phyloP scores from a whole-genome alignment of 495 filamentous ascomycete species.

The Letharia lupina region DNA sequence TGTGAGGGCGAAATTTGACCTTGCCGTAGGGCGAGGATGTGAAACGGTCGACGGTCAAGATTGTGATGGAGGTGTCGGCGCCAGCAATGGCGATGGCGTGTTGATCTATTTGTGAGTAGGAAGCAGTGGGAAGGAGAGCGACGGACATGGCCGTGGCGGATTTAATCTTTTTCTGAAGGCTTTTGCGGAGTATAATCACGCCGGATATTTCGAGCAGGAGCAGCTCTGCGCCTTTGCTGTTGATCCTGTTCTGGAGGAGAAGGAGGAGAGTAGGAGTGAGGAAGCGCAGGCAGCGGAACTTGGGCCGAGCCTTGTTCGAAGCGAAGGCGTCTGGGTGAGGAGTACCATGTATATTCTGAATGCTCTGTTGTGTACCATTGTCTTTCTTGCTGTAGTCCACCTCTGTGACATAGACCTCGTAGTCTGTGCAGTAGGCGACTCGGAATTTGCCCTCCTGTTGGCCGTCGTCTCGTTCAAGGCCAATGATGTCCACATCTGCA shows the following conservation, averaged over 20 bases:
- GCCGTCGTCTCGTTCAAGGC: slow-evolving; percentile 34
- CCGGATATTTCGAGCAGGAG: slow-evolving; percentile 50
- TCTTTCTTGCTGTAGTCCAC: slow-evolving; percentile 32
- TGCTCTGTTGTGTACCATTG: slow-evolving; percentile 38
- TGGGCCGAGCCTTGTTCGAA: slow-evolving; percentile 36
- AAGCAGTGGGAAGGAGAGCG: slow-evolving; percentile 49
- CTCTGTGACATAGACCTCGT: slow-evolving; percentile 53
- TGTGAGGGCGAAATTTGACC: slow-evolving; percentile 50
- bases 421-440: slow-evolving; percentile 71
- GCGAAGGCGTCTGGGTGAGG: slow-evolving; percentile 43
- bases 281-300: slow-evolving; percentile 65
- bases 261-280: slow-evolving; percentile 48
- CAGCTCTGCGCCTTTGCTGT: slow-evolving; percentile 58
- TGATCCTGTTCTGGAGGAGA: slow-evolving; percentile 45
- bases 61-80: slow-evolving; percentile 69
- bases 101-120: slow-evolving; percentile 53
- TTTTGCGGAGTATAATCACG: slow-evolving; percentile 42
- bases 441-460: slow-evolving; percentile 52
- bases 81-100: slow-evolving; percentile 74
- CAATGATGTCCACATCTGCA: slow-evolving; percentile 70
- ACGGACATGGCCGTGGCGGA: slow-evolving; percentile 69
- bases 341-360: slow-evolving; percentile 52
- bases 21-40: slow-evolving; percentile 37
- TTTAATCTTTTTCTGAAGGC: slow-evolving; percentile 48
- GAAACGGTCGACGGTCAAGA: slow-evolving; percentile 61